phyloP scores from a whole-genome alignment of 345 rosid species.

The Eucalyptus grandis region DNA sequence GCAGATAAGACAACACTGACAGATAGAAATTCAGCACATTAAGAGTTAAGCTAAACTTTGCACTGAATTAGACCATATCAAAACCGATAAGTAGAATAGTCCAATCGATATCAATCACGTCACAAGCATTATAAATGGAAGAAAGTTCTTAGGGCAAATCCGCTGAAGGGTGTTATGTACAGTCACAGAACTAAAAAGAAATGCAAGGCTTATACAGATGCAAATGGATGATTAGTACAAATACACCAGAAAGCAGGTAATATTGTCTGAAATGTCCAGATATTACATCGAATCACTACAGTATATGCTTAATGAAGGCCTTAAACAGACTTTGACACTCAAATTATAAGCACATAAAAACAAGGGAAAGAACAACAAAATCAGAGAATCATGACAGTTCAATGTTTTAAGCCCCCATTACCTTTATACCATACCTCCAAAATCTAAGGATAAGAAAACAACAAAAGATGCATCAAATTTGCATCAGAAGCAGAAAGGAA shows the following conservation, averaged over 20 bases:
- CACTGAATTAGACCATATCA: not conserved
- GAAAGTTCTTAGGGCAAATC: not conserved
- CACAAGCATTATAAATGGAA: not conserved
- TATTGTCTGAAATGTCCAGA: not conserved
- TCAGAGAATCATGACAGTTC: not conserved
- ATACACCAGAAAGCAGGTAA: not conserved
- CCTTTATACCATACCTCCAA: not conserved
- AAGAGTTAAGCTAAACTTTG: not conserved
- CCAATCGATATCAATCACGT: not conserved
- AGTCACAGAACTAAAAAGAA: not conserved
- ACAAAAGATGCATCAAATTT: not conserved
- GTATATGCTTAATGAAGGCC: not conserved
- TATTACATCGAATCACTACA: not conserved
- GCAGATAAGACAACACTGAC: not conserved
- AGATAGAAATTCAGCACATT: not conserved
- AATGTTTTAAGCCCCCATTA: not conserved
- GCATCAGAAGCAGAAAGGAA: not conserved
- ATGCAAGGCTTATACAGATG: not conserved
- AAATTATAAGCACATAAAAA: not conserved
- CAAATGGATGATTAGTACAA: not conserved
- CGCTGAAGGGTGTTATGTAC: not conserved
- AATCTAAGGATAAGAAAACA: not conserved
- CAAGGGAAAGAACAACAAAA: not conserved
- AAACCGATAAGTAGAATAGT: not conserved
- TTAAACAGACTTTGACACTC: not conserved